Evolutionary conservation across 441 rosid genomes (phyloP).

Genomic region (Syzygium malaccense): DNA sequence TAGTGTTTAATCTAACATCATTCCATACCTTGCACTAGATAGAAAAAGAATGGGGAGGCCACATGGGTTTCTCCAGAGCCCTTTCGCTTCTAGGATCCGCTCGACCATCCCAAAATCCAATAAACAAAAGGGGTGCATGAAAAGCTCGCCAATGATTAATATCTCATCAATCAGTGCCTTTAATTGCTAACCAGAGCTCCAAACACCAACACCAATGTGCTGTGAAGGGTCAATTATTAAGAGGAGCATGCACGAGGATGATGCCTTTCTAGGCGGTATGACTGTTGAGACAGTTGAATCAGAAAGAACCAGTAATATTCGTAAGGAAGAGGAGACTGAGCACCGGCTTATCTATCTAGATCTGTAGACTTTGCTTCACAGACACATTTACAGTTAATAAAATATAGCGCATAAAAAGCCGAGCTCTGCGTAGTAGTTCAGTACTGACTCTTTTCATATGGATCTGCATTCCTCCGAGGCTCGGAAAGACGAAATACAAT

Average conservation of each 20-base stretch:
- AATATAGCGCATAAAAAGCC: neutral
- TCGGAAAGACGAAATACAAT: neutral
- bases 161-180: neutral
- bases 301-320: neutral
- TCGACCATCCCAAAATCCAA: slow-evolving; percentile 12
- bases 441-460: neutral
- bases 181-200: neutral
- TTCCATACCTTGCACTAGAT: neutral
- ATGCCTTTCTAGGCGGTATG: slow-evolving; percentile 1
- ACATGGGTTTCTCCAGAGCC: slow-evolving; percentile 15
- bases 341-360: neutral
- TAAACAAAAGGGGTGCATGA: neutral
- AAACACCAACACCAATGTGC: slow-evolving; percentile 2
- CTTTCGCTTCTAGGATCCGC: slow-evolving; percentile 11
- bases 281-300: slow-evolving; percentile 18
- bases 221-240: neutral
- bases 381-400: neutral
- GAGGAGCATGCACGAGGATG: neutral
- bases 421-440: neutral
- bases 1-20: neutral
- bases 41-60: neutral
- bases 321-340: neutral
- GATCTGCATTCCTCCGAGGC: neutral
- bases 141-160: neutral
- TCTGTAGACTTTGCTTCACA: neutral